Evolutionary conservation across 495 filamentous ascomycete species (phyloP), one percentile per base, ranked within the genome.

Genomic region (Cercophora newfieldiana): DNA sequence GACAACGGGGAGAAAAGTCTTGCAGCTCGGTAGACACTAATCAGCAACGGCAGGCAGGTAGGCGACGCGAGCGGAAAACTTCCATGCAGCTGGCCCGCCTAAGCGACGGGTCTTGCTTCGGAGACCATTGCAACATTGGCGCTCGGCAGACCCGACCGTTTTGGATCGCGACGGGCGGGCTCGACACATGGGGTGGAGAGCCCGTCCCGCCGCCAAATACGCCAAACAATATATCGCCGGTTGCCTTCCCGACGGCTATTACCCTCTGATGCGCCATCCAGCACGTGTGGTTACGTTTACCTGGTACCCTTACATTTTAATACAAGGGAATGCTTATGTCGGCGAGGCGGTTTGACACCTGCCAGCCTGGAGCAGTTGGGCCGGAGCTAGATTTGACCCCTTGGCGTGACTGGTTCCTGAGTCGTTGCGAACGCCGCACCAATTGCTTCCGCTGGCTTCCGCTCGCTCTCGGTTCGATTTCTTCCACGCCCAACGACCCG

Each of bases 51-150:
- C 19, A 31, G 29, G 55, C 16, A 31, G 54, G 54, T 57, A 6
- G 50, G 50, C 24, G 50, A 53, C 51, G 22, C 30, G 28, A 48
- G 8, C 49, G 19, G 44, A 51, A 33, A 24, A 16, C 59, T 62
- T 50, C 44, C 37, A 62, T 62, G 59, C 59, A 62, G 59, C 19
- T 51, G 14, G 49, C 47, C 26, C 51, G 44, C 59, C 22, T 62
- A 62, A 62, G 59, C 59, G 59, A 62, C 59, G 59, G 59, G 37
- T 62, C 33, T 61, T 61, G 55, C 5, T 33, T 21, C 19, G 55
- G 55, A 33, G 29, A 58, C 55, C 25, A 26, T 7, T 26, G 24
- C 50, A 22, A 22, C 19, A 19, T 22, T 58, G 18, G 55, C 29
- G 33, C 29, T 58, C 26, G 25, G 55, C 55, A 58, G 55, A 58